Percentiles rank a stretch among this genome's conserved stretches.
phyloP scores from a whole-genome alignment of 2,329 filamentous ascomycete genomes.

The Gnomoniopsis sp. region DNA sequence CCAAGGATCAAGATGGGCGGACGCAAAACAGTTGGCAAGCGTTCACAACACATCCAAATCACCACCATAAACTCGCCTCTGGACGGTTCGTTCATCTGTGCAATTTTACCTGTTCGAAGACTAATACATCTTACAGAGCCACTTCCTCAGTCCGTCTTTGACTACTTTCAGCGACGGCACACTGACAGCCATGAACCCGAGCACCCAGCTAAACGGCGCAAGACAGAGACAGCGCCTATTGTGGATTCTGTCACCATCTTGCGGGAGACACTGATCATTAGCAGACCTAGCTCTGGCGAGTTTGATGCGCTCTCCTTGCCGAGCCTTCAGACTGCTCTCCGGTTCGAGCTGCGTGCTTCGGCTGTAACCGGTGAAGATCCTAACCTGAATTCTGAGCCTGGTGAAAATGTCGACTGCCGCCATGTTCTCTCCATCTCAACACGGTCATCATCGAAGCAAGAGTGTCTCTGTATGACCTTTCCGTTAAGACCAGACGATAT shows the following conservation, averaged over 20 bases:
- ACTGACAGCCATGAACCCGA: not conserved
- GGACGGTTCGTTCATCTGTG: not conserved
- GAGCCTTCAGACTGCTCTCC: conserved; percentile 2
- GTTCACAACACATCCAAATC: not conserved
- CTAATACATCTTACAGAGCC: conserved; percentile 6
- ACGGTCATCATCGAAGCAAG: not conserved
- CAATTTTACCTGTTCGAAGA: no score
- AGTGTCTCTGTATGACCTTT: conserved; percentile 6
- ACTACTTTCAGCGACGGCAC: not conserved
- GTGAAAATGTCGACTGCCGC: not conserved
- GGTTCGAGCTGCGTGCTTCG: conserved; percentile 5
- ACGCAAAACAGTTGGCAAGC: conserved; percentile 1
- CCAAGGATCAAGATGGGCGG: conserved; percentile 7
- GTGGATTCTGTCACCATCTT: conserved; percentile 17
- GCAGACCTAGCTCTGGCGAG: not conserved
- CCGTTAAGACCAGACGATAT: conserved; percentile 4
- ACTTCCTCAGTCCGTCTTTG: conserved; percentile 1
- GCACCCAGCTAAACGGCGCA: conserved; percentile 20
- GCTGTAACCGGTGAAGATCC: no score
- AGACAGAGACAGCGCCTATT: not conserved
- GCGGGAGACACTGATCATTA: conserved; percentile 13
- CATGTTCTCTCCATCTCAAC: conserved; percentile 12
- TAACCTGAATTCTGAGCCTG: conserved; percentile 11
- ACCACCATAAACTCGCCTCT: not conserved
- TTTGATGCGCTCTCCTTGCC: not conserved